Percentiles rank a stretch among this genome's conserved stretches.
These are phyloP conservation scores for Henningerozyma blattae DNA, from an alignment of 805 yeast genomes.

Conservation along the genomic window DNA sequence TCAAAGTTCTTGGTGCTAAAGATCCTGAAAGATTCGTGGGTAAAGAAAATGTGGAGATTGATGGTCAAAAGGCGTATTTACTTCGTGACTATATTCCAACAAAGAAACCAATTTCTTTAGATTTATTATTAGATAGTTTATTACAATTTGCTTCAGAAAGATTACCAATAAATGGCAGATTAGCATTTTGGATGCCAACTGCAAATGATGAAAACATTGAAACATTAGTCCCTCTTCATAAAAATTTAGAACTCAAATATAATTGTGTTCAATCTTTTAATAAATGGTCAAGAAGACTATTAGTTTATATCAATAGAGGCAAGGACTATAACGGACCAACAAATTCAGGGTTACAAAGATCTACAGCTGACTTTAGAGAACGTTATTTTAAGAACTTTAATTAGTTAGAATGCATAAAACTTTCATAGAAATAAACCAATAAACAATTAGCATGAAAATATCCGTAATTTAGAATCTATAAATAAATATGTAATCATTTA, in stretches of 20 bases:
- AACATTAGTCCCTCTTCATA: conserved; percentile 69
- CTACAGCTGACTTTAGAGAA: conserved; percentile 54
- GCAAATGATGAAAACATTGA: conserved; percentile 74
- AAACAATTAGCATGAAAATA: no score
- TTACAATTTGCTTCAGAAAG: conserved; percentile 60
- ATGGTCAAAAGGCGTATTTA: conserved; percentile 67
- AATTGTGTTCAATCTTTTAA: conserved; percentile 79
- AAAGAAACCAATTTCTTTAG: conserved; percentile 78
- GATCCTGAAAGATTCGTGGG: conserved; percentile 58
- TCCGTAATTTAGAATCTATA: no score
- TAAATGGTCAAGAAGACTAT: conserved; percentile 83
- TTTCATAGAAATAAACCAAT: neutral
- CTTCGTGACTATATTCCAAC: conserved; percentile 83
- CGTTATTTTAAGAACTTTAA: conserved; percentile 64
- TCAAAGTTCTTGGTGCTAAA: conserved; percentile 82
- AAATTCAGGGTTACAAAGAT: conserved; percentile 31
- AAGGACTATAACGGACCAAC: conserved; percentile 39
- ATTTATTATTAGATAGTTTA: conserved; percentile 65
- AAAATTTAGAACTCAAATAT: conserved; percentile 54
- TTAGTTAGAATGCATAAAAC: conserved; percentile 1
- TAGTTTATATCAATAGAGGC: conserved; percentile 67
- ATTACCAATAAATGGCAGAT: conserved; percentile 62
- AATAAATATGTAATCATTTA: no score
- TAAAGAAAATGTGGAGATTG: conserved; percentile 59
- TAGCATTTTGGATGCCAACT: conserved; percentile 97